Conservation (phyloP, 2,329 filamentous ascomycete genomes). For the Fusarium begoniae region DNA sequence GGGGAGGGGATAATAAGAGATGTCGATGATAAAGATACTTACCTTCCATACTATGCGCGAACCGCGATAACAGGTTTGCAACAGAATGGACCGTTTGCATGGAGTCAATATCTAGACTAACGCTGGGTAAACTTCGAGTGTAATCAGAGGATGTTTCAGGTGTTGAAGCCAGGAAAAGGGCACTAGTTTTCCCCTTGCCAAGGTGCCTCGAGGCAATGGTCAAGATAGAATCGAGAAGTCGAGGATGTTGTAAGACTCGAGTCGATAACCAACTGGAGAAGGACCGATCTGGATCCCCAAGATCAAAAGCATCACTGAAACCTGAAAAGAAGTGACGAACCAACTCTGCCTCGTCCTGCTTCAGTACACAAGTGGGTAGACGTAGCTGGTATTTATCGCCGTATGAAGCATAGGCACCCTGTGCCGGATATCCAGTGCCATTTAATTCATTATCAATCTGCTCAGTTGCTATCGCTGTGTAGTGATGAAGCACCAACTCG, state of each 20-base stretch:
- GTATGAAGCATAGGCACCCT: neutral
- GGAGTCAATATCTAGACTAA: too few species aligned
- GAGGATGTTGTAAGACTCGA: neutral
- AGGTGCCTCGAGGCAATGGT: neutral
- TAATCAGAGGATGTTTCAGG: neutral
- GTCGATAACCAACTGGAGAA: neutral
- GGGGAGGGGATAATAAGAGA: neutral
- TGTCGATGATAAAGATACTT: neutral
- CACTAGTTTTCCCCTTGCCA: fast-evolving
- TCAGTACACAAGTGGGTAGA: neutral
- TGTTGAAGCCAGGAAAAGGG: too few species aligned
- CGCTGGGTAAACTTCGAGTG: neutral
- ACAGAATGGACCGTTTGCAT: too few species aligned
- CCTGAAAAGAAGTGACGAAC: neutral
- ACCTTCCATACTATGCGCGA: neutral
- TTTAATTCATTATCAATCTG: fast-evolving
- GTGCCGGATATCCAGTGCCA: fast-evolving
- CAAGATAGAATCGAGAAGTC: neutral
- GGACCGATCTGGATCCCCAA: neutral
- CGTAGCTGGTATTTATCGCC: neutral
- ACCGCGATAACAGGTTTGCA: neutral
- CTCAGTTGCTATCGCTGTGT: neutral
- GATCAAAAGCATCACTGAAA: neutral
- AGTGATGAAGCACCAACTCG: neutral
- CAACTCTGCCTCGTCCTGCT: neutral